phyloP scores from a whole-genome alignment of 345 rosid species.

The Rhodamnia rubescens region DNA sequence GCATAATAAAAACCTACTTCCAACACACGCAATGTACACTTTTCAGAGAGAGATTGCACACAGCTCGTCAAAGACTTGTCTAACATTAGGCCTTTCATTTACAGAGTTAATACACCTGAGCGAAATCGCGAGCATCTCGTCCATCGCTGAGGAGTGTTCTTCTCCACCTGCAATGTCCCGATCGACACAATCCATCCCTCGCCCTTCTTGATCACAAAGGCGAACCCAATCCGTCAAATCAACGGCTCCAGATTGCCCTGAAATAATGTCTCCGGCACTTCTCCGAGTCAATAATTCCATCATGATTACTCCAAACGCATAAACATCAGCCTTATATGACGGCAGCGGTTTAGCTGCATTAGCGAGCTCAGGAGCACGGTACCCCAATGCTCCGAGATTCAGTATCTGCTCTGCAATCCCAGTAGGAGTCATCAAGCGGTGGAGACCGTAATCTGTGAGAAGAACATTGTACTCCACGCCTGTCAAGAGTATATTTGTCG shows the following conservation, averaged over 20 bases:
- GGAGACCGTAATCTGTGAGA: slow-evolving; percentile 72
- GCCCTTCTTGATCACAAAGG: slow-evolving; percentile 76
- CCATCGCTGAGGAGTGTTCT: slow-evolving; percentile 75
- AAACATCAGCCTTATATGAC: slow-evolving; percentile 72
- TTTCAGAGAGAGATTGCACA: slow-evolving; percentile 23
- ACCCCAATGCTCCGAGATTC: slow-evolving; percentile 90
- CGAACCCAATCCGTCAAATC: slow-evolving; percentile 88
- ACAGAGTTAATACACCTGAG: slow-evolving; percentile 76
- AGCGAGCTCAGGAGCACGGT: slow-evolving; percentile 78
- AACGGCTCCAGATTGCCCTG: slow-evolving; percentile 90
- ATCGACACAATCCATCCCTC: slow-evolving; percentile 85
- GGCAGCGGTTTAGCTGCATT: slow-evolving; percentile 56
- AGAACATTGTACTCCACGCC: slow-evolving; percentile 35
- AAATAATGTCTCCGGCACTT: slow-evolving; percentile 90
- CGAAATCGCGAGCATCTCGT: slow-evolving; percentile 69
- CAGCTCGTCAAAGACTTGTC: slow-evolving; percentile 69
- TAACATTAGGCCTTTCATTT: slow-evolving; percentile 88
- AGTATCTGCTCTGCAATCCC: slow-evolving; percentile 83
- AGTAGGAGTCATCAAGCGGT: slow-evolving; percentile 74
- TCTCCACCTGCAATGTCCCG: slow-evolving; percentile 81
- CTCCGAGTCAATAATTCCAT: slow-evolving; percentile 87
- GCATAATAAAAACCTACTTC: slow-evolving; percentile 15
- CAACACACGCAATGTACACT: slow-evolving; percentile 18
- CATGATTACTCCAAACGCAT: slow-evolving; percentile 77
- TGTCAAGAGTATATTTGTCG: slow-evolving; percentile 65